A percentile compares a stretch with the other conserved stretches of the same genome.
Evolutionary conservation across 805 yeast species (phyloP).

Genomic region (Monosporozyma yasuniensis): DNA sequence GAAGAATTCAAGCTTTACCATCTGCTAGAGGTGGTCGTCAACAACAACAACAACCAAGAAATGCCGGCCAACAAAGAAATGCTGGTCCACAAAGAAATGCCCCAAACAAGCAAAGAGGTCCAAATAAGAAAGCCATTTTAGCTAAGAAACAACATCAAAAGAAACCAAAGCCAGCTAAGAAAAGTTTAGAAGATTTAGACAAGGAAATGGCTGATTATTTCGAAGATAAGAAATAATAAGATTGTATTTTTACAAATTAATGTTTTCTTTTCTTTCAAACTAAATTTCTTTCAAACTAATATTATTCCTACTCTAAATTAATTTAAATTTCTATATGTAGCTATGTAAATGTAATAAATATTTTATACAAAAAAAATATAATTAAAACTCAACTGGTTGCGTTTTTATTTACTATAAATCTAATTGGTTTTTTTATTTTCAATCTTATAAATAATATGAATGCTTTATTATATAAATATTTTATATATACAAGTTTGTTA

Average conservation of each 20-base stretch:
- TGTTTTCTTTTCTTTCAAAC: neutral
- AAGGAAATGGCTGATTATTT: slow-evolving; percentile 98
- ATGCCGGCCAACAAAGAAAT: slow-evolving; percentile 6
- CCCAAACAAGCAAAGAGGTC: slow-evolving; percentile 14
- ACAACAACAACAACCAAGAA: slow-evolving; percentile 18
- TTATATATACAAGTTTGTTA: neutral
- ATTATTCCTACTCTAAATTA: neutral
- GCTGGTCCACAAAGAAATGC: slow-evolving; percentile 7
- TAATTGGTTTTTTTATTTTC: too few species aligned
- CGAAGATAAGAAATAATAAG: slow-evolving; percentile 32
- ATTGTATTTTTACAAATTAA: neutral
- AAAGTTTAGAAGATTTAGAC: slow-evolving; percentile 88
- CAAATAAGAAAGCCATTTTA: slow-evolving; percentile 30
- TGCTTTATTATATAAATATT: neutral
- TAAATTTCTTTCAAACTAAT: neutral
- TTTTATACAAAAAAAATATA: neutral
- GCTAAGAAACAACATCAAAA: slow-evolving; percentile 31
- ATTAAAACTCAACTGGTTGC: neutral
- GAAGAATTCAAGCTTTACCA: slow-evolving; percentile 52
- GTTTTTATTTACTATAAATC: too few species aligned
- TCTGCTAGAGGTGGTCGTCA: slow-evolving; percentile 17
- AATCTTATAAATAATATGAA: neutral
- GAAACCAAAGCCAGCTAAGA: slow-evolving; percentile 42
- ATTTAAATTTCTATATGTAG: neutral
- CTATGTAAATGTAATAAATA: neutral